phyloP scores from a whole-genome alignment of 148 eudicot species.

The Vaccinium macrocarpon region DNA sequence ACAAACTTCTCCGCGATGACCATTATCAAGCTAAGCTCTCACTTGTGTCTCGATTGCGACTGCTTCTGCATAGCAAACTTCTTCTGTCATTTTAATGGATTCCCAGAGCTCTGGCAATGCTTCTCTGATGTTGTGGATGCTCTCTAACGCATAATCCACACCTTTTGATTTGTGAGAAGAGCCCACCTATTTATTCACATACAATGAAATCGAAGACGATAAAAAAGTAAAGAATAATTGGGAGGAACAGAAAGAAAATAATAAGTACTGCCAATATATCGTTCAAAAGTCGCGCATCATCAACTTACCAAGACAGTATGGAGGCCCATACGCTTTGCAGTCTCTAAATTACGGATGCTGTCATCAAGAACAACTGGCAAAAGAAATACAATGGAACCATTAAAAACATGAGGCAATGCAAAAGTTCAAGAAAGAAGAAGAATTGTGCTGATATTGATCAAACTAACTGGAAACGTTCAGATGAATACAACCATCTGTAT shows the following conservation, averaged over 20 bases:
- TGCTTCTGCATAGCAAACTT: slow-evolving; percentile 37
- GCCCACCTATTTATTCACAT: slow-evolving; percentile 53
- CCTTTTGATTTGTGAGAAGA: slow-evolving; percentile 54
- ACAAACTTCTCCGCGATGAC: neutral
- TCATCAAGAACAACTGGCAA: slow-evolving; percentile 90
- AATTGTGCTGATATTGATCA: no score
- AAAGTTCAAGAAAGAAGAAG: neutral
- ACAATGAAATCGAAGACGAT: neutral
- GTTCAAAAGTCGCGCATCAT: neutral
- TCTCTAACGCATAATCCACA: slow-evolving; percentile 73
- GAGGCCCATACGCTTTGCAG: slow-evolving; percentile 60
- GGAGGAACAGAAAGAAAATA: neutral
- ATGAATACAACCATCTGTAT: no score
- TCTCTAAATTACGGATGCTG: slow-evolving; percentile 67
- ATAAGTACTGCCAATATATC: no score
- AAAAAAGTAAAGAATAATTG: neutral
- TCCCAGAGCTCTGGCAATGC: slow-evolving; percentile 82
- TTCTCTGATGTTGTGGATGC: slow-evolving; percentile 89
- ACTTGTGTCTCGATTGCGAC: slow-evolving; percentile 54
- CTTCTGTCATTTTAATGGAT: slow-evolving; percentile 42
- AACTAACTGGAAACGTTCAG: no score
- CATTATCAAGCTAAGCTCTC: slow-evolving; percentile 35
- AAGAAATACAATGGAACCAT: neutral
- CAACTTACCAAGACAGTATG: slow-evolving; percentile 72
- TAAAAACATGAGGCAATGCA: neutral